phyloP scores from a whole-genome alignment of 257 asterid species.

The Solanum medicagineum region DNA sequence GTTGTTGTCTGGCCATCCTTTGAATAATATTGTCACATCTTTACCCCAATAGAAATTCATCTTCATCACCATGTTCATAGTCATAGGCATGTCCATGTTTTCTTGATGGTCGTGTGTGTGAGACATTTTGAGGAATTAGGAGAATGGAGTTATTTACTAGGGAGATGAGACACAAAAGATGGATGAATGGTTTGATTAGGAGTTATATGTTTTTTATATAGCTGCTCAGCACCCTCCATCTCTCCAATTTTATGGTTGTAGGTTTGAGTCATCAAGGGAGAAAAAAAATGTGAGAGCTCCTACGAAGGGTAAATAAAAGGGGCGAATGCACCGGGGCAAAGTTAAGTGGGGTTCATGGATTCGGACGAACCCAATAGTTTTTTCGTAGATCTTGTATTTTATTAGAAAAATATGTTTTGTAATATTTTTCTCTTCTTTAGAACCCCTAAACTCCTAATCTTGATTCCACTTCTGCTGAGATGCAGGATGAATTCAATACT shows the following conservation, averaged over 20 bases:
- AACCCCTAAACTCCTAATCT: too few relatives aligned
- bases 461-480: too few relatives aligned
- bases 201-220: not conserved
- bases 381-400: too few relatives aligned
- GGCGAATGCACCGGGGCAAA: too few relatives aligned
- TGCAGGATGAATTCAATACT: not conserved
- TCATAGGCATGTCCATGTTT: conserved; percentile 5
- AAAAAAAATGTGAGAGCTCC: not conserved
- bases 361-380: too few relatives aligned
- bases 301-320: not conserved
- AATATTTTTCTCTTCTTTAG: too few relatives aligned
- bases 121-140: not conserved
- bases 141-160: not conserved
- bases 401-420: too few relatives aligned
- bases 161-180: not conserved
- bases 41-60: conserved; percentile 33
- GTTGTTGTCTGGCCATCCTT: conserved; percentile 29
- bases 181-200: not conserved
- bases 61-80: conserved; percentile 19
- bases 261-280: not conserved
- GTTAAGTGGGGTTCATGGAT: too few relatives aligned
- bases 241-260: not conserved
- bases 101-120: not conserved
- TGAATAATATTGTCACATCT: conserved; percentile 13
- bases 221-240: not conserved